Conservation (phyloP, 2,329 filamentous ascomycete genomes). For the Chaetomiaceae sp. region DNA sequence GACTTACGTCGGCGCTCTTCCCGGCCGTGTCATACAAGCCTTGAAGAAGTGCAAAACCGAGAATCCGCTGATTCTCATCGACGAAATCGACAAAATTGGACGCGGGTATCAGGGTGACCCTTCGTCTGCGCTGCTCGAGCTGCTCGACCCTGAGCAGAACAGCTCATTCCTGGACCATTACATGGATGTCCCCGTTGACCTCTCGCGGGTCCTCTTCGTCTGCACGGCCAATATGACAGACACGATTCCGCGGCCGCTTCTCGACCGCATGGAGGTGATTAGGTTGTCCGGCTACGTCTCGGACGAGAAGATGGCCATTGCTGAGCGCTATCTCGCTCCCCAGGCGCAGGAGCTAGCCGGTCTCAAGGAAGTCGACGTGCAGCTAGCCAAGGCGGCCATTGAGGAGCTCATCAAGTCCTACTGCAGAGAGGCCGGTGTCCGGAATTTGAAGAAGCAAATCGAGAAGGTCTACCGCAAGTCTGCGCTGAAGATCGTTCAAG, state of each 20-base stretch:
- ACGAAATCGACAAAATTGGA: constrained; percentile 97
- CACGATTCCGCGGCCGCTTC: constrained; percentile 85
- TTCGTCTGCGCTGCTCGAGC: constrained; percentile 83
- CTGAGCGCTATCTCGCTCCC: constrained; percentile 84
- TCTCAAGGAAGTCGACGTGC: constrained; percentile 83
- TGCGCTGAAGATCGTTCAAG: constrained; percentile 92
- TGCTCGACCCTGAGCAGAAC: constrained; percentile 96
- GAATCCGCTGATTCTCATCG: constrained; percentile 92
- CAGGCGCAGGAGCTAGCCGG: constrained; percentile 92
- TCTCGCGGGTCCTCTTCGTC: constrained; percentile 96
- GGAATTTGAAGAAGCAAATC: constrained; percentile 98
- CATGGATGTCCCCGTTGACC: constrained; percentile 94
- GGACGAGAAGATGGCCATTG: constrained; percentile 98
- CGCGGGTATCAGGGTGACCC: constrained; percentile 95
- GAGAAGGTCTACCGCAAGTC: constrained; percentile 98
- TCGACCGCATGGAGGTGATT: constrained; percentile 98
- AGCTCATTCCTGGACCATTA: constrained; percentile 97
- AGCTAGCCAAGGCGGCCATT: constrained; percentile 78
- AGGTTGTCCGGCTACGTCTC: constrained; percentile 92
- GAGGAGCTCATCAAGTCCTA: constrained; percentile 98
- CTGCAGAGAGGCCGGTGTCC: constrained; percentile 92
- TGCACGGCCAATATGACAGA: constrained; percentile 99
- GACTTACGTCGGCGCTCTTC: constrained; percentile 92
- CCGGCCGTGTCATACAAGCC: constrained; percentile 94
- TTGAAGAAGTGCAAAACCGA: constrained; percentile 99